phyloP scores from a whole-genome alignment of 495 filamentous ascomycete genomes.

The Lichina pygmaea region DNA sequence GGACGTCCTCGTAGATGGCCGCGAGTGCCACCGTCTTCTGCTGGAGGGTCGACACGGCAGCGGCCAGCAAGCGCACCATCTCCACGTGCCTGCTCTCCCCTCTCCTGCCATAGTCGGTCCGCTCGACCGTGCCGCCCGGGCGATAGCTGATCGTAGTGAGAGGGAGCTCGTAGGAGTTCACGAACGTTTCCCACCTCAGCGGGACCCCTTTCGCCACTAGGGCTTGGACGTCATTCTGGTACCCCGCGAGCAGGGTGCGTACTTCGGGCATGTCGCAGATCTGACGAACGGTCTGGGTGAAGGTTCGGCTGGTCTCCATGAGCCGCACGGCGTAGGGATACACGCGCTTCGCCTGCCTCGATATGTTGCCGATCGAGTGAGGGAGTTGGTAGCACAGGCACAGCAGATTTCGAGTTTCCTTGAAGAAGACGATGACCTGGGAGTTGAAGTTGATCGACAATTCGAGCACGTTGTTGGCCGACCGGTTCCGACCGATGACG shows the following conservation, averaged over 20 bases:
- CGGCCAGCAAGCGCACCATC: conserved; percentile 80
- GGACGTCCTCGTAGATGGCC: conserved; percentile 54
- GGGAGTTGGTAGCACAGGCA: conserved; percentile 87
- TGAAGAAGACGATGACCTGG: conserved; percentile 90
- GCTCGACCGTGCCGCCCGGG: conserved; percentile 32
- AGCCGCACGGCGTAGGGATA: conserved; percentile 93
- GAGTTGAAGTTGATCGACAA: conserved; percentile 88
- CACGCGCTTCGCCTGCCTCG: conserved; percentile 87
- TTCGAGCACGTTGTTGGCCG: conserved; percentile 63
- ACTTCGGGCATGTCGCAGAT: conserved; percentile 68
- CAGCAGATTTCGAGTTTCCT: conserved; percentile 87
- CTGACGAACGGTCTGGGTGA: conserved; percentile 58
- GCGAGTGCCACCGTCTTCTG: conserved; percentile 53
- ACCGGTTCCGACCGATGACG: conserved; percentile 61
- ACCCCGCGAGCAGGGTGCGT: conserved; percentile 62
- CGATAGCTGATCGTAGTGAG: conserved; percentile 38
- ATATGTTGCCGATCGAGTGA: conserved; percentile 77
- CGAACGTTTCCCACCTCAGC: conserved; percentile 87
- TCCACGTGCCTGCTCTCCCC: conserved; percentile 83
- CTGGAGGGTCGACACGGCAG: conserved; percentile 61
- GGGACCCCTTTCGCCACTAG: conserved; percentile 68
- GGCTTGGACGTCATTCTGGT: conserved; percentile 61
- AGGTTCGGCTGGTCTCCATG: conserved; percentile 88
- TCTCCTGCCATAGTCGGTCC: conserved; percentile 21
- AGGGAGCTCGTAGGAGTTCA: conserved; percentile 83